Conservation (phyloP, 345 rosid species). For the Kandelia obovata region DNA sequence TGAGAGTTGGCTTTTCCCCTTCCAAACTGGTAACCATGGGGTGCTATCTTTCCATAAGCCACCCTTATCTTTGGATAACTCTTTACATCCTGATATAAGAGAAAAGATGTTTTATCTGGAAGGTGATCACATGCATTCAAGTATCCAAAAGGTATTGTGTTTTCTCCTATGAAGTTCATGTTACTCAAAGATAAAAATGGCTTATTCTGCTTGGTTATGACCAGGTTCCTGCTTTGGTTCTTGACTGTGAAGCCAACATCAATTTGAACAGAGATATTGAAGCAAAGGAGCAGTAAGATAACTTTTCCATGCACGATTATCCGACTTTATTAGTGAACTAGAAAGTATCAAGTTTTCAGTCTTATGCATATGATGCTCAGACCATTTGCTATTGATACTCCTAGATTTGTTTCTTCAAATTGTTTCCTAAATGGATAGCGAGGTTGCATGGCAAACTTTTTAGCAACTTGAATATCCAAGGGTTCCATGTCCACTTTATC, state of each 20-base stretch:
- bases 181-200: neutral
- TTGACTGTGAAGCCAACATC: constrained; percentile 95
- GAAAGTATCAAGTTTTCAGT: neutral
- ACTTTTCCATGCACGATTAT: neutral
- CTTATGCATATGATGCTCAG: no score
- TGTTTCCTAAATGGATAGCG: no score
- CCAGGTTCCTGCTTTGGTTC: constrained; percentile 95
- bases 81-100: constrained; percentile 75
- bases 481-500: neutral
- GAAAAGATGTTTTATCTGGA: constrained; percentile 81
- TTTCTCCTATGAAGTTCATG: neutral
- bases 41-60: constrained; percentile 61
- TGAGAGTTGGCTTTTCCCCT: constrained; percentile 96
- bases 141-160: constrained; percentile 77
- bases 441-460: neutral
- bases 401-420: no score
- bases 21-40: constrained; percentile 75
- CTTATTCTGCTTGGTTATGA: constrained; percentile 15
- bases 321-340: neutral
- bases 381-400: no score
- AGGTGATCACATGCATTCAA: constrained; percentile 93
- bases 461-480: neutral
- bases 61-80: constrained; percentile 45
- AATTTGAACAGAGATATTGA: constrained; percentile 77
- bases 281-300: constrained; percentile 75